Conservation (phyloP, 805 yeast species). For the Wickerhamomyces bisporus region DNA sequence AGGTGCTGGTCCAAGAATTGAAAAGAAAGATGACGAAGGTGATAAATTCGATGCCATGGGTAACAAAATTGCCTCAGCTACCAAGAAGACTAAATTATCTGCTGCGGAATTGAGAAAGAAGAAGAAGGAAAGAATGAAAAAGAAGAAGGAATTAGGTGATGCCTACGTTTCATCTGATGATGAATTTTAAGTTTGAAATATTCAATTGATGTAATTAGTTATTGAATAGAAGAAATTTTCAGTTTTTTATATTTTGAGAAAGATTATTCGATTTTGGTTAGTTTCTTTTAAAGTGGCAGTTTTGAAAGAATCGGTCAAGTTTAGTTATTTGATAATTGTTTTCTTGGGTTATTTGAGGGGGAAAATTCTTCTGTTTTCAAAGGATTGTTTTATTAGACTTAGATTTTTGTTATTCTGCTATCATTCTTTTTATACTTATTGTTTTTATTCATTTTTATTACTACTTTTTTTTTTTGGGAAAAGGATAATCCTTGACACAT, state of each 20-base stretch:
- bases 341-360: no score
- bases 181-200: constrained; percentile 47
- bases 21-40: constrained; percentile 93
- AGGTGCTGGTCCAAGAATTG: constrained; percentile 99
- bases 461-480: neutral
- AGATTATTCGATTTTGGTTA: no score
- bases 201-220: neutral
- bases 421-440: neutral
- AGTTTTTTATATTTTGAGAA: no score
- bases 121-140: constrained; percentile 99
- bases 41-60: constrained; percentile 99
- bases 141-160: constrained; percentile 99
- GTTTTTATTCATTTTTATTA: neutral
- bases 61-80: constrained; percentile 95
- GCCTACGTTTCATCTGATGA: constrained; percentile 98
- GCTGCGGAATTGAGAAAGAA: constrained; percentile 99
- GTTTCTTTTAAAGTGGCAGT: no score
- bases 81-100: constrained; percentile 96
- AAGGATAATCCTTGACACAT: neutral
- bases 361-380: no score
- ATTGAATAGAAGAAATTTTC: no score
- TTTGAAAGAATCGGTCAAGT: no score
- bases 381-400: neutral
- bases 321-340: no score
- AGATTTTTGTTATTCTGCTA: neutral